These are phyloP conservation scores for Barnettozyma pratensis DNA, from an alignment of 805 yeast genomes.

Conservation along the genomic window DNA sequence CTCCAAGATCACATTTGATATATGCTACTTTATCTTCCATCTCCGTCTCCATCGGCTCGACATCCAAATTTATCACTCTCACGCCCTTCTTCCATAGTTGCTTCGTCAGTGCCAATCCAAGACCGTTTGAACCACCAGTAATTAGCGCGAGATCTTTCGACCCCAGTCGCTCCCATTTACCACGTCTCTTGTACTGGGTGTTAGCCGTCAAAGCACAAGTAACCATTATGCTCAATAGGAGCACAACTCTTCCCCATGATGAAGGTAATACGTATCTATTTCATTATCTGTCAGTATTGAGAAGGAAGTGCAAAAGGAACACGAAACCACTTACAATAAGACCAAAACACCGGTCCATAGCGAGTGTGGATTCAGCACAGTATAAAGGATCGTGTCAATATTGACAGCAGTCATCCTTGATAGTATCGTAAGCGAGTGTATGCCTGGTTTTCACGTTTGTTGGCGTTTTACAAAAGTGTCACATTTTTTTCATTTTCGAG, in stretches of 20 bases:
- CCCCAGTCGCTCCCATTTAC: conserved; percentile 15
- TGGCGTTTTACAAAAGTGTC: background rate
- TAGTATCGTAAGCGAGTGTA: background rate
- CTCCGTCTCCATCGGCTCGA: conserved; percentile 17
- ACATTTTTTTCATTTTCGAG: background rate
- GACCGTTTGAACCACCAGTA: conserved; percentile 37
- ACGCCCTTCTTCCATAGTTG: conserved; percentile 16
- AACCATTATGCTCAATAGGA: background rate
- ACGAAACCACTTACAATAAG: conserved; percentile 5
- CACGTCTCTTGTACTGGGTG: conserved; percentile 15
- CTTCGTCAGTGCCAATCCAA: conserved; percentile 27
- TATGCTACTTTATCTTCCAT: conserved; percentile 32
- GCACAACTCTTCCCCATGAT: background rate
- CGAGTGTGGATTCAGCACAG: background rate
- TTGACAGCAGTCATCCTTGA: background rate
- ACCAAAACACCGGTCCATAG: conserved; percentile 1
- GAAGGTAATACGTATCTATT: conserved; percentile 7
- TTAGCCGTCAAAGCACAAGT: background rate
- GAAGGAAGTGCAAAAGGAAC: background rate
- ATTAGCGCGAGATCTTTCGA: conserved; percentile 21
- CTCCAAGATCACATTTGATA: conserved; percentile 63
- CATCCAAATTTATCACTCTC: conserved; percentile 24
- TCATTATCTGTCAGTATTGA: conserved; percentile 1
- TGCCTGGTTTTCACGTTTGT: background rate
- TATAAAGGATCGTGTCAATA: conserved; percentile 1